A percentile compares a stretch with the other conserved stretches of the same genome.
Conservation (phyloP, 1,139 yeast genomes). For the Lodderomyces margitis region DNA sequence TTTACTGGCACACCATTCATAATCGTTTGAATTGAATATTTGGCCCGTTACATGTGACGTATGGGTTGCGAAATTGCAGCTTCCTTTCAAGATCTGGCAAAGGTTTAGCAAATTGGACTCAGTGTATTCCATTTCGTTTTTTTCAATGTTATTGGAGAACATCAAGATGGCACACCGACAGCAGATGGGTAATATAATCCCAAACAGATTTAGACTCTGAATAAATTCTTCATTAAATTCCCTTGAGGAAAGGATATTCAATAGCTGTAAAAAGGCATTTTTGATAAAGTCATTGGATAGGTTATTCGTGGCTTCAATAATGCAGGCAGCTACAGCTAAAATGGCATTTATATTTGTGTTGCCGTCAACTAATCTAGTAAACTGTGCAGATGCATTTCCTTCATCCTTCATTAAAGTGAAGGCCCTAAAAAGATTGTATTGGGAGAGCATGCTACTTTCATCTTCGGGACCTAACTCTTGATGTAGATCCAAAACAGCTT, state of each 20-base stretch:
- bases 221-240: conserved; percentile 6
- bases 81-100: conserved; percentile 9
- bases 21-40: conserved; percentile 13
- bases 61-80: conserved; percentile 10
- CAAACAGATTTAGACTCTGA: conserved; percentile 7
- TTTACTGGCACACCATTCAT: conserved; percentile 22
- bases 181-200: conserved; percentile 12
- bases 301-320: conserved; percentile 17
- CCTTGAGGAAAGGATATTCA: conserved; percentile 4
- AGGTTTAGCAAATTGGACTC: conserved; percentile 3
- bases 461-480: conserved; percentile 13
- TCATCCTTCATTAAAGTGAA: conserved; percentile 16
- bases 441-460: conserved; percentile 18
- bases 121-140: neutral
- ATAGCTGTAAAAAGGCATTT: conserved; percentile 9
- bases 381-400: conserved; percentile 8
- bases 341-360: conserved; percentile 10
- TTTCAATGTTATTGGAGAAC: conserved; percentile 10
- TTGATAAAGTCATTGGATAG: conserved; percentile 3
- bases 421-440: conserved; percentile 24
- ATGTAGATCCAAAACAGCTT: conserved; percentile 12
- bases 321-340: conserved; percentile 18
- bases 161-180: conserved; percentile 12
- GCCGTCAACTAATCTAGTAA: conserved; percentile 10
- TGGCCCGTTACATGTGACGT: neutral